Evolutionary conservation across 495 filamentous ascomycete genomes (phyloP).

Genomic region (Daldinia loculata): DNA sequence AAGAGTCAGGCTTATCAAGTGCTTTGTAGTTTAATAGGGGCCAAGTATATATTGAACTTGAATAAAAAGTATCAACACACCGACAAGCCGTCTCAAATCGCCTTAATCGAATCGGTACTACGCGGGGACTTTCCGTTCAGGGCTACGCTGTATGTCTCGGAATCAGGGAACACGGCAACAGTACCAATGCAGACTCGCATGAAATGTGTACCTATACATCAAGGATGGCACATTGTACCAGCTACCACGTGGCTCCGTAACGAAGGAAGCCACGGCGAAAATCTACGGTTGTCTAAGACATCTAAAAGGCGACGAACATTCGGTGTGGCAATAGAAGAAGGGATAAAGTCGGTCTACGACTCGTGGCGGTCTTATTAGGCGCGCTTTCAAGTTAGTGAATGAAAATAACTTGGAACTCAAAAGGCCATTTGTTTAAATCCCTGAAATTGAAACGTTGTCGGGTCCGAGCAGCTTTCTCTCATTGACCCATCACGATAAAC

Average conservation of each 20-base stretch:
- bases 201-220: background rate
- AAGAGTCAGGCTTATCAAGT: background rate
- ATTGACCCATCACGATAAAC: background rate
- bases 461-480: background rate
- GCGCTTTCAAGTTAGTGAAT: background rate
- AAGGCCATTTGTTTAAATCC: background rate
- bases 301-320: background rate
- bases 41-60: background rate
- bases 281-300: constrained; percentile 9
- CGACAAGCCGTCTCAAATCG: constrained; percentile 5
- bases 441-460: background rate
- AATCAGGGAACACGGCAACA: constrained; percentile 30
- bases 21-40: background rate
- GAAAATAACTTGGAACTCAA: background rate
- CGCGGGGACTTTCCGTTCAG: constrained; percentile 30
- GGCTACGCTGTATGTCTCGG: constrained; percentile 23
- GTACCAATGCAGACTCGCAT: constrained; percentile 16
- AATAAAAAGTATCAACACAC: background rate
- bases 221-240: background rate
- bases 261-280: constrained; percentile 1
- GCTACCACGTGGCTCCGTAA: constrained; percentile 29
- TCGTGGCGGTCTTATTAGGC: background rate
- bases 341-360: background rate
- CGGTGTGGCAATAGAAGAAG: background rate
- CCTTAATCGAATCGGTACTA: constrained; percentile 24